Evolutionary conservation across 257 asterid species (phyloP), one percentile per base, ranked within the genome.

Genomic region (Solanum tacnaense): DNA sequence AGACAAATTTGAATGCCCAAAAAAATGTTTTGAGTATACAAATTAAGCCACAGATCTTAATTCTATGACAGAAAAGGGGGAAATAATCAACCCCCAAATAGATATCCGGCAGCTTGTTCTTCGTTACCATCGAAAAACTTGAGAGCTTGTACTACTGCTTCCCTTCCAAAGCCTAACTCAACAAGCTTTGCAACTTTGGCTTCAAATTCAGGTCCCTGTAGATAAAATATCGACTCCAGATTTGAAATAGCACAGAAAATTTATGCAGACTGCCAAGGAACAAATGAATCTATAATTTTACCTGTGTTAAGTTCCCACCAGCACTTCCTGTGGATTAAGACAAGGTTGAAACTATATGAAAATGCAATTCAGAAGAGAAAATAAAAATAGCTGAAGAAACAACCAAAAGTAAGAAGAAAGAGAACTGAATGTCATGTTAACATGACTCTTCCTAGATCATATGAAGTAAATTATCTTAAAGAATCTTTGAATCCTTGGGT

Each of bases 121-220:
- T 97, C 99, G 38, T 94, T 97, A 72, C 98, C 99, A 75, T 92
- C 93, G 11, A 92, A 95, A 83, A 97, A 92, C 90, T 92, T 94
- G 56, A 96, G 92, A 89, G 99, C 99, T 91, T 96, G 95, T 86
- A 95, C 86, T 23, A 94, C 98, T 90, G 94, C 94, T 35, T 94
- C 98, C 92, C 99, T 91, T 85, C 95, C 98, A 83, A 97, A 97
- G n/a, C 99, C 99, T 12, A 97, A 93, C 93, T 97, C 99, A 11
- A 96, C 93, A 71, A 97, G 95, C 94, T 94, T 97, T 9, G 93
- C 89, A 67, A 95, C 95, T 93, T 97, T 97, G 75, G 98, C 98
- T 91, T 97, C 99, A 86, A 95, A 96, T 36, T 93, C 98, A 25
- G 94, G 88, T 87, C 95, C 98, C 98, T 94, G 92, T 87, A 85